These are phyloP conservation scores for Talaromyces sp. DNA, from an alignment of 2,329 filamentous ascomycete genomes.

Conservation along the genomic window DNA sequence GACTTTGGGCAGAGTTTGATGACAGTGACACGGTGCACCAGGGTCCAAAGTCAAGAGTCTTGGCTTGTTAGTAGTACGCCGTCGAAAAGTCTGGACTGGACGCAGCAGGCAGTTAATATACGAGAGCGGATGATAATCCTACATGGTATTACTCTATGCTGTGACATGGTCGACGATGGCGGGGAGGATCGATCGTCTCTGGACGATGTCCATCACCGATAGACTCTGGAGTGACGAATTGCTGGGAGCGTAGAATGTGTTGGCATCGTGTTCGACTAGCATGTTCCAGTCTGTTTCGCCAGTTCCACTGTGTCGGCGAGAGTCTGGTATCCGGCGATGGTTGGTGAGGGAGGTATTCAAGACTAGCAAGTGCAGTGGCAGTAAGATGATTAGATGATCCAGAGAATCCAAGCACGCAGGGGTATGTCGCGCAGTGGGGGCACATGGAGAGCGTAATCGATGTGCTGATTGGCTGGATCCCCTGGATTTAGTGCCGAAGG, in stretches of 20 bases:
- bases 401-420: not conserved
- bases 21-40: not conserved
- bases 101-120: no score
- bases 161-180: conserved; percentile 1
- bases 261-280: not conserved
- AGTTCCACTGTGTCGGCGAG: not conserved
- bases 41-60: not conserved
- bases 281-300: not conserved
- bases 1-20: not conserved
- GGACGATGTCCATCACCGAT: not conserved
- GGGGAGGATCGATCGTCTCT: conserved; percentile 1
- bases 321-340: not conserved
- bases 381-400: not conserved
- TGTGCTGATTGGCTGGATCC: not conserved
- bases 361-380: not conserved
- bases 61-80: not conserved
- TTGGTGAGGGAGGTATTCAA: not conserved
- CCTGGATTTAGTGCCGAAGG: not conserved
- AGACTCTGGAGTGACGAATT: not conserved
- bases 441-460: not conserved
- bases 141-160: not conserved
- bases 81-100: not conserved
- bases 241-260: not conserved
- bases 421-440: not conserved
- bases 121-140: no score